Evolutionary conservation across 2,329 filamentous ascomycete species (phyloP).

Genomic region (Periconia digitata): DNA sequence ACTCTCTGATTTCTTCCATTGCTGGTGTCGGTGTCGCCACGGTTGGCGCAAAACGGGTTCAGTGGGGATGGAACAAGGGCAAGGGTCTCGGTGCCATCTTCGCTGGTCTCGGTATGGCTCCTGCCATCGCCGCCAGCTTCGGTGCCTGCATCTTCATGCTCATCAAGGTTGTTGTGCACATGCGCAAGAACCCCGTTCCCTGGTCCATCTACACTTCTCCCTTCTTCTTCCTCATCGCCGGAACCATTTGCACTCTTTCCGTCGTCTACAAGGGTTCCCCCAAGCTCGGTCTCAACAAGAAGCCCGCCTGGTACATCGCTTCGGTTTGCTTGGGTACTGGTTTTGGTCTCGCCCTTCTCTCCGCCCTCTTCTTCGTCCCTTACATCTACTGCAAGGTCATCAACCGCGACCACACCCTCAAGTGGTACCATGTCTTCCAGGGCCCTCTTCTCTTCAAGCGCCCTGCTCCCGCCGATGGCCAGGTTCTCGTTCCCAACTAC

Average conservation of each 20-base stretch:
- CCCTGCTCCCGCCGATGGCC: slow-evolving; percentile 53
- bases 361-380: slow-evolving; percentile 73
- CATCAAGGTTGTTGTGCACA: slow-evolving; percentile 70
- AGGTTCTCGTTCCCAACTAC: slow-evolving; percentile 70
- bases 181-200: slow-evolving; percentile 69
- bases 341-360: slow-evolving; percentile 59
- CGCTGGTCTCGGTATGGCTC: slow-evolving; percentile 69
- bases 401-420: slow-evolving; percentile 66
- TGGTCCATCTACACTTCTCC: slow-evolving; percentile 75
- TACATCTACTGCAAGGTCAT: slow-evolving; percentile 68
- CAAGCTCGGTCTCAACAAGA: slow-evolving; percentile 64
- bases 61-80: slow-evolving; percentile 64
- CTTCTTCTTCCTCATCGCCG: slow-evolving; percentile 76
- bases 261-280: slow-evolving; percentile 83
- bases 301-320: slow-evolving; percentile 68
- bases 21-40: slow-evolving; percentile 55
- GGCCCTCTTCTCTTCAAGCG: slow-evolving; percentile 64
- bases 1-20: slow-evolving; percentile 54
- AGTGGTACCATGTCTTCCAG: slow-evolving; percentile 62
- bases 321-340: slow-evolving; percentile 67
- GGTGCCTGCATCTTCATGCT: slow-evolving; percentile 70
- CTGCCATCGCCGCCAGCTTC: slow-evolving; percentile 65
- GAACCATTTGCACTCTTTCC: slow-evolving; percentile 72
- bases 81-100: slow-evolving; percentile 66
- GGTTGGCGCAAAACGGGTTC: slow-evolving; percentile 57